Base-by-base conservation (phyloP, 2,329 filamentous ascomycete genomes). In the Chrysosporium queenslandicum region DNA sequence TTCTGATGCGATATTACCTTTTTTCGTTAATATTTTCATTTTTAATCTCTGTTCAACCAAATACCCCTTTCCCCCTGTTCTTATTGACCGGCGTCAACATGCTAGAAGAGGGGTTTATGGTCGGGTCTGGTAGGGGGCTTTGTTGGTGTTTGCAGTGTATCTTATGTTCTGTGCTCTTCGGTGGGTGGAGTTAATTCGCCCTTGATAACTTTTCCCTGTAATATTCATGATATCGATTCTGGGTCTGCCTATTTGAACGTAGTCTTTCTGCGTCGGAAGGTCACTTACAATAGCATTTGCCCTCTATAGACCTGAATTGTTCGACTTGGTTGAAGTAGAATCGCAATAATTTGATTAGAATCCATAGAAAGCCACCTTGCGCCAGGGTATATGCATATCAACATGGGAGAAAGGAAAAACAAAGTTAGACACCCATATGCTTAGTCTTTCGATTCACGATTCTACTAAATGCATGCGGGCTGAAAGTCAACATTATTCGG, bases 371-470 rank as follows among this genome's bases (percentile, higher is more conserved):
- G 32, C 46, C 29, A 18, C 21, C 21, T 30, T 41, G 49, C 49
- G 49, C 50, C 49, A 8, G 50, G 50, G 50, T 53, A 53, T 53
- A 53, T 53, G 50, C 45, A 47, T 42, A 53, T 47, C 50, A 53
- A 52, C n/a, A 40, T n/a, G 46, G 29, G 23, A 12, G 39, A 41
- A 18, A 46, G 27, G 27, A 29, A 47, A 34, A 21, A 53, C 12
- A 46, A 37, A 6, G 6, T 21, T 5, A 39, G 16, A 27, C 12
- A 29, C 37, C 39, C 37, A 51, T 45, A 45, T 23, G 30, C 49
- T 29, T 45, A 51, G 40, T 20, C 30, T 45, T 45, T 51, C 39
- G 49, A 51, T 51, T 51, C 32, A 37, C 39, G 32, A 43, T 51
- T 27, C n/a, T 51, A 41, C 34, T 49, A 40, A 29, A 29, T 21